phyloP scores from a whole-genome alignment of 257 asterid genomes.

The Plantago elongata region DNA sequence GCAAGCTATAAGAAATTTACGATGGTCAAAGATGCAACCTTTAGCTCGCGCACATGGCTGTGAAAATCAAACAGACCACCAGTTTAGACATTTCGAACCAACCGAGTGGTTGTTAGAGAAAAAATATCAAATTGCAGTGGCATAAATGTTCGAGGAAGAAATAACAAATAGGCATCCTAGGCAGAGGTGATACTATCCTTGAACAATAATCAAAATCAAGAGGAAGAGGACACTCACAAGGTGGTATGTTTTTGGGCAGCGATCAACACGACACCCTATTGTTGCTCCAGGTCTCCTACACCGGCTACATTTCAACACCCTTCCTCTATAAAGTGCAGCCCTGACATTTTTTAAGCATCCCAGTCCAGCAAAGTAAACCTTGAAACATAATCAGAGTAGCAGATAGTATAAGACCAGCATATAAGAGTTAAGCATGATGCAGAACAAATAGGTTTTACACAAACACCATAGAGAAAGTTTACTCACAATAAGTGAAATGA shows the following conservation, averaged over 20 bases:
- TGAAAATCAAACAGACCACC: constrained; percentile 24
- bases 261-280: constrained; percentile 98
- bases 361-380: constrained; percentile 99
- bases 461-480: constrained; percentile 8
- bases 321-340: constrained; percentile 98
- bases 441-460: constrained; percentile 4
- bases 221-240: constrained; percentile 50
- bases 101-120: constrained; percentile 8
- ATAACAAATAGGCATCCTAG: constrained; percentile 14
- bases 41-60: constrained; percentile 97
- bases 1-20: constrained; percentile 96
- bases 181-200: background rate
- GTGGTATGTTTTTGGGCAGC: constrained; percentile 97
- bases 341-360: constrained; percentile 96
- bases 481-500: constrained; percentile 5
- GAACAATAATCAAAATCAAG: background rate
- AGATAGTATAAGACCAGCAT: constrained; percentile 12
- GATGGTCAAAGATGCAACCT: constrained; percentile 94
- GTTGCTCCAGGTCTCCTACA: constrained; percentile 99
- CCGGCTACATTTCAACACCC: constrained; percentile 86
- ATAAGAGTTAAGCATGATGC: constrained; percentile 14
- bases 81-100: constrained; percentile 9
- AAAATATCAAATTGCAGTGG: constrained; percentile 8
- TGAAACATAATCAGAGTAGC: constrained; percentile 22
- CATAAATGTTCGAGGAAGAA: background rate